Percentiles rank a stretch among this genome's conserved stretches.
These are phyloP conservation scores for Cyberlindnera amylophila DNA, from an alignment of 805 yeast species.

Conservation along the genomic window DNA sequence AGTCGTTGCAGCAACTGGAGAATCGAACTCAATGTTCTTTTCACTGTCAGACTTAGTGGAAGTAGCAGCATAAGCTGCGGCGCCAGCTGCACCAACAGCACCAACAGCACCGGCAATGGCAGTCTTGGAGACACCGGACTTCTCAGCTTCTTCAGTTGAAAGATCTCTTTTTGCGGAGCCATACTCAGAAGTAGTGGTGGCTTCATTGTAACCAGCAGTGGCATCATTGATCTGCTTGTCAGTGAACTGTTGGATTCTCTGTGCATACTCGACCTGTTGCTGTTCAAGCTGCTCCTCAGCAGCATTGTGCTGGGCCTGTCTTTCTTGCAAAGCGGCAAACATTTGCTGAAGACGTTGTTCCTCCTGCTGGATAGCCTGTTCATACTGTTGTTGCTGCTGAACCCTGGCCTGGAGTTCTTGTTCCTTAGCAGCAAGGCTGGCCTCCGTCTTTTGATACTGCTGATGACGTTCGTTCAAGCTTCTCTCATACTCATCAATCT, in stretches of 20 bases:
- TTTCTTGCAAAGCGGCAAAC: constrained; percentile 33
- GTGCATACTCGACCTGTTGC: constrained; percentile 36
- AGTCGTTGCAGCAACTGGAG: constrained; percentile 23
- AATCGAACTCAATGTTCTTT: constrained; percentile 24
- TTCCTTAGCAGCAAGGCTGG: constrained; percentile 19
- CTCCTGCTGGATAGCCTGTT: constrained; percentile 34
- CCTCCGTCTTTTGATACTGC: constrained; percentile 16
- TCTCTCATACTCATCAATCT: constrained; percentile 36
- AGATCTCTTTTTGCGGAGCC: constrained; percentile 3
- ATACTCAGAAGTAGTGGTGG: constrained; percentile 14
- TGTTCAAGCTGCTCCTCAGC: constrained; percentile 38
- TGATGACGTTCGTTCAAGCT: constrained; percentile 31
- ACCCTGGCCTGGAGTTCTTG: constrained; percentile 32
- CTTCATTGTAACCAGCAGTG: constrained; percentile 16
- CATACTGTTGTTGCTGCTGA: constrained; percentile 34
- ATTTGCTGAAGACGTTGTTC: constrained; percentile 33
- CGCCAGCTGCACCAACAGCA: constrained; percentile 25
- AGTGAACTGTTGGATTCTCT: constrained; percentile 36
- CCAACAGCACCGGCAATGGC: constrained; percentile 29
- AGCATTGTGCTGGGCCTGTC: constrained; percentile 34
- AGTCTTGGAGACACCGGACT: constrained; percentile 23
- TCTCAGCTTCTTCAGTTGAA: constrained; percentile 2
- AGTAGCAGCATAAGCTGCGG: constrained; percentile 20
- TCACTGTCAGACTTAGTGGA: constrained; percentile 33
- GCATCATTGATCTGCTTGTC: constrained; percentile 37